A percentile compares a stretch with the other conserved stretches of the same genome.
Conservation (phyloP, 148 eudicot genomes). For the Diospyros kaki region DNA sequence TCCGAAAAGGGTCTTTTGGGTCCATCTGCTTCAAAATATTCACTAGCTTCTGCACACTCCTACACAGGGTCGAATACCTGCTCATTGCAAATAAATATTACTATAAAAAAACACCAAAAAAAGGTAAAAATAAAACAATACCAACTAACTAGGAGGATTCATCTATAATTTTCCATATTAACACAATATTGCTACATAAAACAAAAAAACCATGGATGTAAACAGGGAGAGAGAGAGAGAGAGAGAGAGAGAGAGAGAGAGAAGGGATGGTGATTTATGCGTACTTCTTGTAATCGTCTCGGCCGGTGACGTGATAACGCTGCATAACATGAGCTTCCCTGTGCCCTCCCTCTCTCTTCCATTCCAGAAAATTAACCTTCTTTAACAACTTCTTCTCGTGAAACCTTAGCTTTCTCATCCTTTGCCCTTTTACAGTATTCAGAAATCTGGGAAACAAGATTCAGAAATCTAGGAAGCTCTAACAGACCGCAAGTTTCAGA, state of each 20-base stretch:
- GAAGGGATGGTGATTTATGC: neutral
- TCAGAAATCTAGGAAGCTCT: no score
- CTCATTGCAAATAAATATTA: no score
- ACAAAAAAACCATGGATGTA: no score
- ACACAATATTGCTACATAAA: neutral
- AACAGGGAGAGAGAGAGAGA: neutral
- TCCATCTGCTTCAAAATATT: constrained; percentile 87
- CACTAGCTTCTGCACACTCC: constrained; percentile 82
- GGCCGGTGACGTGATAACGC: constrained; percentile 71
- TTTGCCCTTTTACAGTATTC: neutral
- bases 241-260: neutral
- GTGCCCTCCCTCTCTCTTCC: constrained; percentile 96
- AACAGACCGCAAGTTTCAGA: no score
- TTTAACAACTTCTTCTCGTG: constrained; percentile 79
- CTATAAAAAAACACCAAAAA: no score
- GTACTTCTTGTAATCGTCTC: constrained; percentile 97
- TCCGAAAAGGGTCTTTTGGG: constrained; percentile 68
- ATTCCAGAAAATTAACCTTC: constrained; percentile 64
- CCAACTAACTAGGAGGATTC: no score
- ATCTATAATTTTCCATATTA: neutral
- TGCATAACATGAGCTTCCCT: constrained; percentile 69
- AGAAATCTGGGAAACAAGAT: no score
- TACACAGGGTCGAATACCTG: constrained; percentile 30
- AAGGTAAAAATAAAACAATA: no score
- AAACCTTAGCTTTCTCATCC: constrained; percentile 74